phyloP scores from a whole-genome alignment of 352 stramenopile genomes.

The Phytophthora cactorum region DNA sequence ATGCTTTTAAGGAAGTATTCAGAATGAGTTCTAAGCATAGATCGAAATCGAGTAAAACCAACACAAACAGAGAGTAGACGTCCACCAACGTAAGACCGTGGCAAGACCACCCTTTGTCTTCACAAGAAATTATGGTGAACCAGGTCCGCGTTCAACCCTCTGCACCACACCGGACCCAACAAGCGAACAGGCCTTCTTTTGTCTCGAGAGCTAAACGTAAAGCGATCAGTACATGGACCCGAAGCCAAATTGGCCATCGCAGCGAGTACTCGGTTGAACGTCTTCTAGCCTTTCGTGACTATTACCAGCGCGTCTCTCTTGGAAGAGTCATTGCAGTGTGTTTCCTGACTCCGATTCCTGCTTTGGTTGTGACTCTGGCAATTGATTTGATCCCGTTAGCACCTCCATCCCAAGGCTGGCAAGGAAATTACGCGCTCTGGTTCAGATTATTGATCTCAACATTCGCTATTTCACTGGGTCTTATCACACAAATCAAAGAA shows the following conservation, averaged over 20 bases:
- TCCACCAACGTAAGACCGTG: not conserved
- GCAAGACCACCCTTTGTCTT: not conserved
- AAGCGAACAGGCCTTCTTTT: not conserved
- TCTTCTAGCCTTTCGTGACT: not conserved
- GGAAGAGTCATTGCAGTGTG: constrained; percentile 1
- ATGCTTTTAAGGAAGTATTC: too few species aligned
- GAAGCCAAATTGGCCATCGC: not conserved
- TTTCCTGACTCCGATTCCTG: not conserved
- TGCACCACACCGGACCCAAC: not conserved
- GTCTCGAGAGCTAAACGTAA: not conserved
- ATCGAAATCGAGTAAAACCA: not conserved
- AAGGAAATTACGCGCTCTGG: not conserved
- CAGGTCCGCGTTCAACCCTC: not conserved
- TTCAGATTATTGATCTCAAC: not conserved
- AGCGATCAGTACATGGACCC: not conserved
- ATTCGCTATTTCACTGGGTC: not conserved
- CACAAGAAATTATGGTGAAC: not conserved
- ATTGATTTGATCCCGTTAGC: not conserved
- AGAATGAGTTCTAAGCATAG: not conserved
- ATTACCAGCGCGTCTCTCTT: not conserved
- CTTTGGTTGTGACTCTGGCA: not conserved
- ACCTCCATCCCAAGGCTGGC: not conserved
- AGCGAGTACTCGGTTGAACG: not conserved
- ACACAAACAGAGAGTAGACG: too few species aligned
- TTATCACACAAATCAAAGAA: not conserved